Evolutionary conservation across 2,329 filamentous ascomycete genomes (phyloP).

Genomic region (Neonectria ditissima): DNA sequence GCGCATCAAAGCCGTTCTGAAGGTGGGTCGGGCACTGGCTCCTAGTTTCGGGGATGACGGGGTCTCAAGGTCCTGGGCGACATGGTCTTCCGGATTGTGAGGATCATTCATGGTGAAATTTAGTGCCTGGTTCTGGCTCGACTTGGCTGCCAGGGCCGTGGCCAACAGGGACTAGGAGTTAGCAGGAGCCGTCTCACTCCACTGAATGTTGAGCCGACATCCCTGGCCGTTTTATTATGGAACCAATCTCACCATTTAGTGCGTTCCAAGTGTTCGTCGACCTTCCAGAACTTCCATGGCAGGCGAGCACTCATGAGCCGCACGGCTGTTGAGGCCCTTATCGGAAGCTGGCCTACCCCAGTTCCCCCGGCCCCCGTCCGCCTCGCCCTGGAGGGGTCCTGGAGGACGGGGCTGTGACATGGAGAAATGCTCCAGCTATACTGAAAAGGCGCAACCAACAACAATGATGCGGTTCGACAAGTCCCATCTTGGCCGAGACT

Average conservation of each 20-base stretch:
- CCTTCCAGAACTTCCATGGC: constrained; percentile 47
- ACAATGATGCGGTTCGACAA: constrained; percentile 27
- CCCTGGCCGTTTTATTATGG: constrained; percentile 43
- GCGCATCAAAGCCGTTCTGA: constrained; percentile 30
- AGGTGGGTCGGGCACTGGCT: constrained; percentile 29
- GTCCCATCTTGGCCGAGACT: constrained; percentile 35
- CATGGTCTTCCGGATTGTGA: constrained; percentile 27
- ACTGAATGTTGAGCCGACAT: constrained; percentile 44
- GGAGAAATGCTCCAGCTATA: constrained; percentile 23
- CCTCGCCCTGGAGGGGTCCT: constrained; percentile 34
- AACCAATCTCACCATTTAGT: constrained; percentile 45
- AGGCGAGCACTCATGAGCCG: constrained; percentile 40
- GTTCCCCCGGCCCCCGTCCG: constrained; percentile 20
- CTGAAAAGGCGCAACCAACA: constrained; percentile 21
- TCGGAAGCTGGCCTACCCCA: constrained; percentile 28
- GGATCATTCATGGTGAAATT: constrained; percentile 32
- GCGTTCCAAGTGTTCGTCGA: constrained; percentile 44
- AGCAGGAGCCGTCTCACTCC: constrained; percentile 33
- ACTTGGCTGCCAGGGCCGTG: constrained; percentile 32
- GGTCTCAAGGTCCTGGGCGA: constrained; percentile 16
- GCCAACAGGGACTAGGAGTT: constrained; percentile 30
- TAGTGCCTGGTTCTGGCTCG: constrained; percentile 34
- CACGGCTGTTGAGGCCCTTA: constrained; percentile 39
- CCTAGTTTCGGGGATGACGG: constrained; percentile 33
- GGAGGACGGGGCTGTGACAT: constrained; percentile 34